Percentiles rank a stretch among this genome's conserved stretches.
phyloP scores from a whole-genome alignment of 495 filamentous ascomycete genomes.

The Podospora conica region DNA sequence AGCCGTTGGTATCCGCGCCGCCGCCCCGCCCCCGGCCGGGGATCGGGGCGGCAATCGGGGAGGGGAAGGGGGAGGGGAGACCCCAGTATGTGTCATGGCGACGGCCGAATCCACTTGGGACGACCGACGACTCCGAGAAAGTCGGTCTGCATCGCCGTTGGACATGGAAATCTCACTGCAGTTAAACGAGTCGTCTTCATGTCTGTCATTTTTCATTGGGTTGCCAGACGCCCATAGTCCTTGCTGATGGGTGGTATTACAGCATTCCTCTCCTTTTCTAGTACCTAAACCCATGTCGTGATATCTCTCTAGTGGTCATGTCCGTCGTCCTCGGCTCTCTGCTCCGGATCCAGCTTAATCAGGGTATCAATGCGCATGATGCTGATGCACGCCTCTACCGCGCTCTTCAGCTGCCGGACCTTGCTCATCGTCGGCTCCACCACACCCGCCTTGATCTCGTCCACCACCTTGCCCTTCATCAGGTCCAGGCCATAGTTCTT shows the following conservation, averaged over 20 bases:
- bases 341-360: constrained; percentile 95
- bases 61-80: not conserved
- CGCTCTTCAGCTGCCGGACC: constrained; percentile 95
- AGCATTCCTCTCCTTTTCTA: not conserved
- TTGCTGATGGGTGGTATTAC: not conserved
- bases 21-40: not conserved
- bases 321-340: constrained; percentile 68
- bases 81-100: not conserved
- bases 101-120: not conserved
- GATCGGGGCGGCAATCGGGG: not conserved
- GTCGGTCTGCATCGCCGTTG: not conserved
- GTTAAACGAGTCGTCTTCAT: not conserved
- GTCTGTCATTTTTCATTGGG: not conserved
- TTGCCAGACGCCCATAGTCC: not conserved
- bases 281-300: not conserved
- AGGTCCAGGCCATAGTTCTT: constrained; percentile 97
- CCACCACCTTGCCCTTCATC: constrained; percentile 81
- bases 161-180: not conserved
- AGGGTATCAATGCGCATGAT: constrained; percentile 99
- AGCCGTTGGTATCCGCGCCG: constrained; percentile 25
- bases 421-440: constrained; percentile 98
- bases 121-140: not conserved
- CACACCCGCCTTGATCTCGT: constrained; percentile 90
- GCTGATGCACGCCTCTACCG: constrained; percentile 96
- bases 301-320: constrained; percentile 54